These are phyloP conservation scores for Fonsecaea multimorphosa DNA, from an alignment of 2,329 filamentous ascomycete genomes.

Conservation along the genomic window DNA sequence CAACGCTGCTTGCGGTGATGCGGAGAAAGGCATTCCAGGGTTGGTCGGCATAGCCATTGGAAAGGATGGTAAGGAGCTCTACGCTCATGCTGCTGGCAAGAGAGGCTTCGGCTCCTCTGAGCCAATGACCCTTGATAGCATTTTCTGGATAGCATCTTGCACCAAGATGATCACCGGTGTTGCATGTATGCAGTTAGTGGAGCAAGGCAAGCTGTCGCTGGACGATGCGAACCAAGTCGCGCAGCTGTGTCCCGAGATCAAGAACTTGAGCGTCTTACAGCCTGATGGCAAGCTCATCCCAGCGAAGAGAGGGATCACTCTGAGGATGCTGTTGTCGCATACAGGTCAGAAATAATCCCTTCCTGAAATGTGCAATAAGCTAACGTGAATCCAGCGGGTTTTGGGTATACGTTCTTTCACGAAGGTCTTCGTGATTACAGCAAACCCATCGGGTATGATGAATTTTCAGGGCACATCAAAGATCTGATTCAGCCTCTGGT, in stretches of 20 bases:
- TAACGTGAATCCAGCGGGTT: slow-evolving; percentile 37
- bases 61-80: slow-evolving; percentile 39
- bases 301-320: slow-evolving; percentile 53
- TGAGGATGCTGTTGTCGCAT: slow-evolving; percentile 58
- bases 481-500: slow-evolving; percentile 60
- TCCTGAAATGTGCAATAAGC: slow-evolving; percentile 6
- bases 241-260: slow-evolving; percentile 51
- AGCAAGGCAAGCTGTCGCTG: slow-evolving; percentile 55
- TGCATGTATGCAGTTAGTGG: slow-evolving; percentile 64
- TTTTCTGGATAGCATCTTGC: slow-evolving; percentile 61
- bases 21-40: slow-evolving; percentile 46
- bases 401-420: slow-evolving; percentile 58
- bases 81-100: slow-evolving; percentile 41
- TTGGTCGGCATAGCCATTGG: slow-evolving; percentile 39
- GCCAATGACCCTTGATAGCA: slow-evolving; percentile 40
- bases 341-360: slow-evolving; percentile 51
- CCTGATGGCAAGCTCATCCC: slow-evolving; percentile 43
- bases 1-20: slow-evolving; percentile 43
- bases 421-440: slow-evolving; percentile 46
- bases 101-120: slow-evolving; percentile 32
- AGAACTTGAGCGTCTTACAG: slow-evolving; percentile 53
- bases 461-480: slow-evolving; percentile 62
- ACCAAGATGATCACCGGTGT: slow-evolving; percentile 62
- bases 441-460: slow-evolving; percentile 61
- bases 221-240: slow-evolving; percentile 58